phyloP scores from a whole-genome alignment of 176 grass and related monocot species.

The Miscanthus lutarioriparius region DNA sequence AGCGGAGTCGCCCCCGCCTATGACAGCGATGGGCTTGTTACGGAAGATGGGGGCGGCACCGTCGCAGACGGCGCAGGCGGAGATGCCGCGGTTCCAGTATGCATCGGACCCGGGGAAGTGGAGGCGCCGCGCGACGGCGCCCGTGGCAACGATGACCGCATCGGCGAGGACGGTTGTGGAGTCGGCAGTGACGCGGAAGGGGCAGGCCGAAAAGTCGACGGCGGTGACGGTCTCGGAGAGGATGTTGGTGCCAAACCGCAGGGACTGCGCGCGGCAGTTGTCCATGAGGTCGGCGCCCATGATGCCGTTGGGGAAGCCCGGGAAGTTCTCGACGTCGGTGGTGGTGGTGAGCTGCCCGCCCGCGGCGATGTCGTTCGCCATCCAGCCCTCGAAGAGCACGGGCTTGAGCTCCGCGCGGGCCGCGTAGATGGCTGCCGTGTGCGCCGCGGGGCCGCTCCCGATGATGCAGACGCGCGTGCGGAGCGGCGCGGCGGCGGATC shows the following conservation, averaged over 20 bases:
- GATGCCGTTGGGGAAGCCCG: constrained; percentile 73
- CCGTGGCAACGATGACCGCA: constrained; percentile 75
- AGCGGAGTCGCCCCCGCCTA: constrained; percentile 91
- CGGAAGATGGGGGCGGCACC: constrained; percentile 91
- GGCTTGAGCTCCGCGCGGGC: constrained; percentile 88
- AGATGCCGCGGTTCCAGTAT: constrained; percentile 94
- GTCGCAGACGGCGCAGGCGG: constrained; percentile 92
- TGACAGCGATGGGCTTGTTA: constrained; percentile 79
- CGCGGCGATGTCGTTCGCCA: constrained; percentile 83
- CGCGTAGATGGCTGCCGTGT: constrained; percentile 96
- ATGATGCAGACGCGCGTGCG: constrained; percentile 86
- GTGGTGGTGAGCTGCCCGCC: constrained; percentile 92
- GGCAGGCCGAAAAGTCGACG: constrained; percentile 65
- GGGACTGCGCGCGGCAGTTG: constrained; percentile 63
- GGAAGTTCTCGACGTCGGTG: constrained; percentile 98
- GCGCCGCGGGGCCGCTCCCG: constrained; percentile 82
- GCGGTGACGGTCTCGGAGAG: constrained; percentile 72
- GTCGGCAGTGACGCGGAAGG: constrained; percentile 71
- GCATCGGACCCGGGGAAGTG: constrained; percentile 67
- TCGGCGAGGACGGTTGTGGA: constrained; percentile 71
- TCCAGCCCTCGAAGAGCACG: constrained; percentile 85
- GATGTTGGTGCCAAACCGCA: constrained; percentile 67
- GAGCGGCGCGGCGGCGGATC: constrained; percentile 49
- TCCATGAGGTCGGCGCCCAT: constrained; percentile 88
- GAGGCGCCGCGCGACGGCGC: constrained; percentile 85